Evolutionary conservation across 2,329 filamentous ascomycete species (phyloP), one percentile per base, ranked within the genome.

Genomic region (Microascus cirrosus): DNA sequence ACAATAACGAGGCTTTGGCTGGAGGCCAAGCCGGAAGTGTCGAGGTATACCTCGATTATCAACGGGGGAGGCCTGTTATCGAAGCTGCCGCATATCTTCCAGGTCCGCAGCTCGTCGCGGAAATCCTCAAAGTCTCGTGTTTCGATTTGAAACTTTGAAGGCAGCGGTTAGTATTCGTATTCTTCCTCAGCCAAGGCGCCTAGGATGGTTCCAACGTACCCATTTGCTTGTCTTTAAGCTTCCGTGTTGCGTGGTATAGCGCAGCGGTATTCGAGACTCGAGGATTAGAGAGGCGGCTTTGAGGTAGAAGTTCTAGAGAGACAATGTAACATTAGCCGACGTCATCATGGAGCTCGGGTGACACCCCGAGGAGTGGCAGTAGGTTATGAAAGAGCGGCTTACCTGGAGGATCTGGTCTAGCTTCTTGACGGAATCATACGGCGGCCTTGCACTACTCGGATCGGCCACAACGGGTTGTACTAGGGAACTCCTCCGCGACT

Each of bases 381-480:
- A 24, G n/a, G 45, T n/a, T 12, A 50, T n/a, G 12, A n/a, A 50
- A 12, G 12, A 12, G 36, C 28, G 28, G 25, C 66, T 53, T 65
- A 95, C 91, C 81, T 94, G 90, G 65, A 96, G 86, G 67, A 97
- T 94, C 74, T 96, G 91, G 70, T 95, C 94, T 64, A 96, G 78
- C 75, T 94, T 94, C 73, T 81, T 83, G 69, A 87, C 74, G 5
- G 84, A 83, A 63, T 93, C 89, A 65, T 78, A 80, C 58, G 80
- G 83, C 53, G 82, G 81, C 28, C 77, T 74, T 28, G 66, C 71
- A 51, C 74, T 68, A 52, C 70, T 67, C 58, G 71, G 70, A 53
- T 71, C 73, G 34, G 74, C 72, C 61, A 71, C 74, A 32, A 81
- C 76, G 59, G 81, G 78, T 60, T 79, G 77, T 63, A 78, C 66